These are phyloP conservation scores for Daldinia grandis DNA, from an alignment of 495 filamentous ascomycete genomes.

Conservation along the genomic window DNA sequence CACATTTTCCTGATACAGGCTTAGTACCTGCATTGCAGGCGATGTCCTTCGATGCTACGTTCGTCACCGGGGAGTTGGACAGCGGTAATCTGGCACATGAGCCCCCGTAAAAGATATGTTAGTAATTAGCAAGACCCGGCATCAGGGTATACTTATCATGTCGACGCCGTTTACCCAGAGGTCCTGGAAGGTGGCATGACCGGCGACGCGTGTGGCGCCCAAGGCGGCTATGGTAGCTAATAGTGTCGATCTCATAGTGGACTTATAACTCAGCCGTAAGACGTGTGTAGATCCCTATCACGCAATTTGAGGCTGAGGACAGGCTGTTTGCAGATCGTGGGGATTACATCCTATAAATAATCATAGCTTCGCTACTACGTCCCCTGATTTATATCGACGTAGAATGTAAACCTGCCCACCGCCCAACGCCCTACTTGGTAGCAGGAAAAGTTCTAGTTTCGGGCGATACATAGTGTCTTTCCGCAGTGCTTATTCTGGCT, in stretches of 20 bases:
- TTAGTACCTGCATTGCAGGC: constrained; percentile 53
- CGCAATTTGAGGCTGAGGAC: constrained; percentile 26
- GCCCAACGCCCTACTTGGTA: neutral
- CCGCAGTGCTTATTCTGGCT: neutral
- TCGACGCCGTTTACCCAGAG: constrained; percentile 61
- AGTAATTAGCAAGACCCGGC: neutral
- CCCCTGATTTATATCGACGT: neutral
- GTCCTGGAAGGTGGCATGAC: constrained; percentile 62
- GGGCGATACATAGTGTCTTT: neutral
- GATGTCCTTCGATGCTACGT: constrained; percentile 50
- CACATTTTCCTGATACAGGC: constrained; percentile 51
- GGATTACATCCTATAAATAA: constrained; percentile 17
- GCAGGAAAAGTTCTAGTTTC: constrained; percentile 13
- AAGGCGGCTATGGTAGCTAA: constrained; percentile 46
- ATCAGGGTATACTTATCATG: constrained; percentile 49
- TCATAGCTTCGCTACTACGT: neutral
- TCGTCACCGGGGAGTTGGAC: constrained; percentile 59
- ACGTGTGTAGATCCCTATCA: constrained; percentile 10
- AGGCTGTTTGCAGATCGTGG: constrained; percentile 23
- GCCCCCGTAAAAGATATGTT: constrained; percentile 41
- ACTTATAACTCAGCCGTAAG: neutral
- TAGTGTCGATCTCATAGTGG: constrained; percentile 53
- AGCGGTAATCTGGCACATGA: constrained; percentile 52
- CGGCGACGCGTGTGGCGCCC: constrained; percentile 47
- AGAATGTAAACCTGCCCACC: neutral